Base-by-base conservation (phyloP, 2,329 filamentous ascomycete species). In the Byssothecium circinans region DNA sequence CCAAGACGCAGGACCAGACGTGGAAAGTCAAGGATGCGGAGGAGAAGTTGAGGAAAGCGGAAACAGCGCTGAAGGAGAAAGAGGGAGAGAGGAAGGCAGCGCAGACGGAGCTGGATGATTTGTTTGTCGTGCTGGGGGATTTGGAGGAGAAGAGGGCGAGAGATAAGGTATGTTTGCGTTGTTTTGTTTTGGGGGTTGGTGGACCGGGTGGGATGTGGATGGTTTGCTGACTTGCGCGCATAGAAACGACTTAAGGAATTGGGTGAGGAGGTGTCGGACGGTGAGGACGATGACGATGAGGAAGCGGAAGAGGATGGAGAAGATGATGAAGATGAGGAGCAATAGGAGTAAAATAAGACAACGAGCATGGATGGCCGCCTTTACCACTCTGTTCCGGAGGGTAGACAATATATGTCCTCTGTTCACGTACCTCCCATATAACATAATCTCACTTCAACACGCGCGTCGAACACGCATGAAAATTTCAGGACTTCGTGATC, bases 231-330 rank as follows among this genome's bases (percentile, higher is more conserved):
- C n/a, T n/a, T n/a, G n/a, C n/a, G n/a, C n/a, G n/a, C n/a, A n/a
- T n/a, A n/a, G n/a, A 73, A 75, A 69, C 73, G 75, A 35, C 70
- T 78, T 41, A 75, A 77, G 42, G 74, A 75, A 50, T 62, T 75
- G 2, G 67, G 72, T 19, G 57, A 78, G 41, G 70, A 76, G 32
- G 64, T 78, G 1, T 71, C 69, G 2, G 72, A 75, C 45, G 65
- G 45, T 1, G 72, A 73, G 19, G 70, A 72, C 30, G 71, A 72
- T 0, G 70, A 71, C 0, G 70, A 73, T 1, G 68, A 67, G 0
- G 62, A 64, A 0, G 61, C 57, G 0, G 60, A 63, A 0, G 58
- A 61, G 12, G 46, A 52, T 15, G 45, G 52, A n/a, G n/a, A n/a
- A n/a, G n/a, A n/a, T n/a, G n/a, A n/a, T n/a, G n/a, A n/a, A n/a